Evolutionary conservation across 164 flowering plant genomes (phyloP).

Genomic region (Macadamia tetraphylla): DNA sequence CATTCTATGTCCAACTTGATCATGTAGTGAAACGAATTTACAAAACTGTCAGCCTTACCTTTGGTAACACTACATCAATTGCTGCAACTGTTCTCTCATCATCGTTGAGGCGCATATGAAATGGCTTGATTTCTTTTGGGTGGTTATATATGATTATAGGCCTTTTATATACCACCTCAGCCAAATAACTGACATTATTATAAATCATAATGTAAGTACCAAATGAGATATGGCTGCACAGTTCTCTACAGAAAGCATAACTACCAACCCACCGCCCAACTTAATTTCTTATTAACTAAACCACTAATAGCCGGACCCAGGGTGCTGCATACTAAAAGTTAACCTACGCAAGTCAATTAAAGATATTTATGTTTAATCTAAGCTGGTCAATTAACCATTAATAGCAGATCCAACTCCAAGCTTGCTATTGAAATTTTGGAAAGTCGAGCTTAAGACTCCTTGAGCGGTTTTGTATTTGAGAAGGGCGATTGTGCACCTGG

Average conservation of each 20-base stretch:
- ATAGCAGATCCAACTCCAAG: too few species aligned
- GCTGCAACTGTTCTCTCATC: slow-evolving; percentile 81
- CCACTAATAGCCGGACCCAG: neutral
- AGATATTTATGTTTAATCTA: too few species aligned
- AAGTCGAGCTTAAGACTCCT: too few species aligned
- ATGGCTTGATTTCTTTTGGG: slow-evolving; percentile 75
- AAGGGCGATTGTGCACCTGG: too few species aligned
- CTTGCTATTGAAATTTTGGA: too few species aligned
- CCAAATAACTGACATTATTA: slow-evolving; percentile 52
- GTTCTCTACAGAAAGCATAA: too few species aligned
- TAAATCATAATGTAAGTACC: neutral
- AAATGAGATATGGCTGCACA: neutral
- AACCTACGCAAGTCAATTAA: too few species aligned
- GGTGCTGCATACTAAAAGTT: neutral
- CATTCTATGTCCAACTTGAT: too few species aligned
- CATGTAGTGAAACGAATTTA: neutral
- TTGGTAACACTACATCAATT: slow-evolving; percentile 69
- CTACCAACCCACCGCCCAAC: too few species aligned
- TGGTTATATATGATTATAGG: slow-evolving; percentile 61
- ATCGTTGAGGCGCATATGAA: slow-evolving; percentile 54
- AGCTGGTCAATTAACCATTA: too few species aligned
- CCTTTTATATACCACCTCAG: slow-evolving; percentile 54
- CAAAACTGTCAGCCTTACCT: slow-evolving; percentile 35
- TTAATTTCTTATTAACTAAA: neutral
- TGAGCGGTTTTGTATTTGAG: too few species aligned